Conservation (phyloP, 371 early-diverging fungal species). For the Massospora cicadina region DNA sequence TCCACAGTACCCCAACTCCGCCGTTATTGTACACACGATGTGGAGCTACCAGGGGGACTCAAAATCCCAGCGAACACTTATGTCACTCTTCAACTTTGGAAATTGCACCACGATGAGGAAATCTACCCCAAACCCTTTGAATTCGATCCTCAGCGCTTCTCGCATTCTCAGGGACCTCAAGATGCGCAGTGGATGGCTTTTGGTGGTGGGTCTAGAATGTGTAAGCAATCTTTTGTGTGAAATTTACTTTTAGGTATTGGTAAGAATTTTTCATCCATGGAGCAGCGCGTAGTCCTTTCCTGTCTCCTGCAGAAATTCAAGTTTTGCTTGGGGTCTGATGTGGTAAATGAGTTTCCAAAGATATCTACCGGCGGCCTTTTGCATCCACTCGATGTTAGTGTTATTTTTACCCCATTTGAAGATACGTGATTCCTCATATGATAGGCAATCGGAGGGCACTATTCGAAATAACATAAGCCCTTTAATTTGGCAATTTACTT, state of each 20-base stretch:
- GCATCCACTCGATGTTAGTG: no score
- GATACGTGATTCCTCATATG: no score
- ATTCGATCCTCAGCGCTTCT: constrained; percentile 1
- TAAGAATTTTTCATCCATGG: constrained; percentile 31
- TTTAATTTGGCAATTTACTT: no score
- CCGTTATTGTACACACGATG: not conserved
- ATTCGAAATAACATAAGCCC: no score
- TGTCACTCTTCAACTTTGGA: not conserved
- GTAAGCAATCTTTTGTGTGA: constrained; percentile 14
- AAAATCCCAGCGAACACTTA: not conserved
- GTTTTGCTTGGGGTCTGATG: not conserved
- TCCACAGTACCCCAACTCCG: not conserved
- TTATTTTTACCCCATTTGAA: no score
- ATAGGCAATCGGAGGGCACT: no score
- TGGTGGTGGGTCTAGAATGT: constrained; percentile 16
- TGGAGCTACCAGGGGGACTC: not conserved
- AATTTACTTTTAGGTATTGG: constrained; percentile 17
- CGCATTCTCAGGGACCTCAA: constrained; percentile 18
- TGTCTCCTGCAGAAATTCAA: constrained; percentile 17
- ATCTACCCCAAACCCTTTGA: not conserved
- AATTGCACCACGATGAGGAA: not conserved
- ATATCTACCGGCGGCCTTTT: no score
- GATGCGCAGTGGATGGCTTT: constrained; percentile 27
- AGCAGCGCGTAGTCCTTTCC: constrained; percentile 29
- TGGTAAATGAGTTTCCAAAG: no score